Evolutionary conservation across 2,329 filamentous ascomycete genomes (phyloP).

Genomic region (Cercospora zeae-maydis): DNA sequence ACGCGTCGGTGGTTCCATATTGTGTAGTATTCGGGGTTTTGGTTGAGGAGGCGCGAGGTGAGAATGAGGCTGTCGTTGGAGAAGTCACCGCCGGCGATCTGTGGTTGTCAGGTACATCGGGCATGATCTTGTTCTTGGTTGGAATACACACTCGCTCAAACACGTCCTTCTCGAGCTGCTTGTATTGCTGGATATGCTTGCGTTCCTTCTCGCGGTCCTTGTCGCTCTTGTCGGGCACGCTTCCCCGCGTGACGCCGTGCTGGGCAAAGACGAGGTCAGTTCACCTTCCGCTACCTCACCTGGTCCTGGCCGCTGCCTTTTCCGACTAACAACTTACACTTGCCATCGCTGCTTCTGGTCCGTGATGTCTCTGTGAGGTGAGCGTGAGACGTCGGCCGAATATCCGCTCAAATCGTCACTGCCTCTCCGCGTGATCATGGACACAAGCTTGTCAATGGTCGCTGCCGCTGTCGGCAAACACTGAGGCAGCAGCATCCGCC

Average conservation of each 20-base stretch:
- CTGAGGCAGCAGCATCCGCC: not conserved
- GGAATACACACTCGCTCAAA: slow-evolving; percentile 55
- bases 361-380: not conserved
- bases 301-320: slow-evolving; percentile 6
- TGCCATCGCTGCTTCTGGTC: slow-evolving; percentile 4
- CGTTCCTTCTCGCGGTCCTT: slow-evolving; percentile 68
- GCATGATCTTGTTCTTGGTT: not conserved
- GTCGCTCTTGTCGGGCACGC: slow-evolving; percentile 59
- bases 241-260: slow-evolving; percentile 76
- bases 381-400: not conserved
- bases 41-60: slow-evolving; percentile 67
- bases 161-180: slow-evolving; percentile 64
- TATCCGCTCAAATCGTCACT: not conserved
- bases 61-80: slow-evolving; percentile 59
- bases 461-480: not conserved
- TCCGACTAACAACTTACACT: slow-evolving; percentile 14
- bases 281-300: slow-evolving; percentile 9
- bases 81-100: slow-evolving; percentile 49
- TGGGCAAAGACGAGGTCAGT: slow-evolving; percentile 41
- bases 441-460: not conserved
- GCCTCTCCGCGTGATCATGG: not conserved
- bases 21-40: slow-evolving; percentile 87
- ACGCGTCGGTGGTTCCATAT: slow-evolving; percentile 85
- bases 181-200: slow-evolving; percentile 73
- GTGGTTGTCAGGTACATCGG: not conserved